A percentile compares a stretch with the other conserved stretches of the same genome.
phyloP scores from a whole-genome alignment of 2,329 filamentous ascomycete species.

The Thelonectria rubi region DNA sequence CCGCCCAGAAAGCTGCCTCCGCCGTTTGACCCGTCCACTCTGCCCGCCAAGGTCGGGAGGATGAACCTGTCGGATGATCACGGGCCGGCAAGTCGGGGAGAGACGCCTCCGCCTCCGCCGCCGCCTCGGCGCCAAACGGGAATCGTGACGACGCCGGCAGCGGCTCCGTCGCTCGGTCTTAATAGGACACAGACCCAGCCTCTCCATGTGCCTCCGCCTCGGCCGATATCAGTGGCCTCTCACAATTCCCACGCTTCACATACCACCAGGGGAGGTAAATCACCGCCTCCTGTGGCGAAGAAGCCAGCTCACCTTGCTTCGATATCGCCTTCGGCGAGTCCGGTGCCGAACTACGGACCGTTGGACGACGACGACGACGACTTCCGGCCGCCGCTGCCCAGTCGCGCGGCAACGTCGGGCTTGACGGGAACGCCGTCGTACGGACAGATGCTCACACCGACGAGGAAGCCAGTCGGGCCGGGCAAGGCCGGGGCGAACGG shows the following conservation, averaged over 20 bases:
- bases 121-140: conserved; percentile 54
- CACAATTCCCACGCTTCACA: conserved; percentile 46
- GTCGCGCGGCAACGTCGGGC: conserved; percentile 34
- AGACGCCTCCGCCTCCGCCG: conserved; percentile 57
- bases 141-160: conserved; percentile 26
- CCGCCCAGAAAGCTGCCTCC: conserved; percentile 61
- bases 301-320: conserved; percentile 67
- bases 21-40: conserved; percentile 56
- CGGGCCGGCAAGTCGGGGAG: conserved; percentile 35
- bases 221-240: conserved; percentile 49
- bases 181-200: conserved; percentile 42
- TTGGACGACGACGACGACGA: conserved; percentile 35
- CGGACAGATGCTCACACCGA: conserved; percentile 21
- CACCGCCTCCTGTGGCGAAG: conserved; percentile 66
- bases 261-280: conserved; percentile 49
- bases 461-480: conserved; percentile 41
- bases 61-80: conserved; percentile 55
- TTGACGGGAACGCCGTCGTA: conserved; percentile 26
- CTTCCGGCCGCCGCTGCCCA: conserved; percentile 40
- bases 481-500: conserved; percentile 36
- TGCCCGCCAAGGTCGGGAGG: conserved; percentile 58
- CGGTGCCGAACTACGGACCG: conserved; percentile 30
- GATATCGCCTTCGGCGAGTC: conserved; percentile 40
- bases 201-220: conserved; percentile 40
- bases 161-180: conserved; percentile 30